Evolutionary conservation across 306 rosid genomes (phyloP).

Genomic region (Glycine soja): DNA sequence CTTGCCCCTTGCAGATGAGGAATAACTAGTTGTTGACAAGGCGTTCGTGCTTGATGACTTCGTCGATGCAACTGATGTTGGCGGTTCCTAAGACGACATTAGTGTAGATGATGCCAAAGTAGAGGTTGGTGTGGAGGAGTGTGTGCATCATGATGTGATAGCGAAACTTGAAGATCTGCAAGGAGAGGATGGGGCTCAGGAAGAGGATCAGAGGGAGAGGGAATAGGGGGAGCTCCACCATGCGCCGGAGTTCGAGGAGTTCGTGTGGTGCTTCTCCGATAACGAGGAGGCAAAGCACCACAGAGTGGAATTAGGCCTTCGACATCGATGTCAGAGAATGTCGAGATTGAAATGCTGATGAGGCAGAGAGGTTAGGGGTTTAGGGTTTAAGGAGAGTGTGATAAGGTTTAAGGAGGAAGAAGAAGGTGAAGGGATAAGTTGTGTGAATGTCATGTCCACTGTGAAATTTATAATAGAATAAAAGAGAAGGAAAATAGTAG

Average conservation of each 20-base stretch:
- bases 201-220: conserved; percentile 91
- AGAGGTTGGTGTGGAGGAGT: conserved; percentile 93
- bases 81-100: conserved; percentile 81
- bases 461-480: neutral
- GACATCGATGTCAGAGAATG: conserved; percentile 49
- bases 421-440: conserved; percentile 71
- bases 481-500: neutral
- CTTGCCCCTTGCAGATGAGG: conserved; percentile 93
- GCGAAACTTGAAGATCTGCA: conserved; percentile 98
- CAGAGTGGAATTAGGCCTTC: conserved; percentile 50
- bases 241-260: conserved; percentile 76
- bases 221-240: conserved; percentile 89
- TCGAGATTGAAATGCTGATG: conserved; percentile 21
- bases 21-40: conserved; percentile 95
- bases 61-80: conserved; percentile 94
- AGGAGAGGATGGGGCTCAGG: conserved; percentile 92
- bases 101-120: conserved; percentile 87
- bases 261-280: conserved; percentile 81
- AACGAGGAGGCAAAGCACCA: conserved; percentile 86
- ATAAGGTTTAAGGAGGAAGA: conserved; percentile 65
- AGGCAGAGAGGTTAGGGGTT: conserved; percentile 38
- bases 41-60: conserved; percentile 91
- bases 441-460: conserved; percentile 77
- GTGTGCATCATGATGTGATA: conserved; percentile 99
- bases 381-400: conserved; percentile 54